A percentile compares a stretch with the other conserved stretches of the same genome.
These are phyloP conservation scores for Camellia granthamiana DNA, from an alignment of 148 eudicot genomes.

Conservation along the genomic window DNA sequence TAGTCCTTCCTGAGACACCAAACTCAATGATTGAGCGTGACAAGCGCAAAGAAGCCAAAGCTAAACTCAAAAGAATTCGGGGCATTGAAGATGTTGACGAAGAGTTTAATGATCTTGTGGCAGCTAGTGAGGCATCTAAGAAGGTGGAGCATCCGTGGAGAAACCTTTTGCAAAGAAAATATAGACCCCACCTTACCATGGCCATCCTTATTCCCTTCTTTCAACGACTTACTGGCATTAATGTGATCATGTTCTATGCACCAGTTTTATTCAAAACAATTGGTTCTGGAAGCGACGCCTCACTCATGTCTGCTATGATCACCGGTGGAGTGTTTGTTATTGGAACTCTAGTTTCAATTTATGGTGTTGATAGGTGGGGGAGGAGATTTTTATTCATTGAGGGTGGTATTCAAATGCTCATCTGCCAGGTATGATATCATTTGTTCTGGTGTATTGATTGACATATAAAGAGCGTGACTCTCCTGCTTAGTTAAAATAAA, in stretches of 20 bases:
- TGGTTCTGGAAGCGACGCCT: constrained; percentile 25
- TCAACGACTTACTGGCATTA: no score
- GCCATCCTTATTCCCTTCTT: constrained; percentile 2
- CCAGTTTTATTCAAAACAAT: no score
- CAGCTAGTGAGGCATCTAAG: constrained; percentile 28
- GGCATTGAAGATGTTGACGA: constrained; percentile 11
- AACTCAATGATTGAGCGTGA: constrained; percentile 52
- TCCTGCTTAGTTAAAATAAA: no score
- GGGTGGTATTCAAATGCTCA: constrained; percentile 41
- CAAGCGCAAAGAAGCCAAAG: constrained; percentile 40
- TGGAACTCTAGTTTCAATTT: constrained; percentile 27
- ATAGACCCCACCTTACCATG: constrained; percentile 41
- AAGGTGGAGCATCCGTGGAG: constrained; percentile 26
- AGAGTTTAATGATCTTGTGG: constrained; percentile 20
- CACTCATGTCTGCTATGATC: constrained; percentile 36
- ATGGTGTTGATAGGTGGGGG: constrained; percentile 34
- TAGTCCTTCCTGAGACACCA: no score
- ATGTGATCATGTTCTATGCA: no score
- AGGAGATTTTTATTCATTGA: constrained; percentile 28
- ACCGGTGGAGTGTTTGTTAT: constrained; percentile 28
- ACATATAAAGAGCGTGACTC: no score
- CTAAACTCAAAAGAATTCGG: constrained; percentile 32
- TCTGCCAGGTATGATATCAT: constrained; percentile 16
- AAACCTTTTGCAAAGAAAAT: constrained; percentile 28
- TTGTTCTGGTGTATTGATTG: no score